Base-by-base conservation (phyloP, 305 asterid species). In the Fraxinus floribunda region DNA sequence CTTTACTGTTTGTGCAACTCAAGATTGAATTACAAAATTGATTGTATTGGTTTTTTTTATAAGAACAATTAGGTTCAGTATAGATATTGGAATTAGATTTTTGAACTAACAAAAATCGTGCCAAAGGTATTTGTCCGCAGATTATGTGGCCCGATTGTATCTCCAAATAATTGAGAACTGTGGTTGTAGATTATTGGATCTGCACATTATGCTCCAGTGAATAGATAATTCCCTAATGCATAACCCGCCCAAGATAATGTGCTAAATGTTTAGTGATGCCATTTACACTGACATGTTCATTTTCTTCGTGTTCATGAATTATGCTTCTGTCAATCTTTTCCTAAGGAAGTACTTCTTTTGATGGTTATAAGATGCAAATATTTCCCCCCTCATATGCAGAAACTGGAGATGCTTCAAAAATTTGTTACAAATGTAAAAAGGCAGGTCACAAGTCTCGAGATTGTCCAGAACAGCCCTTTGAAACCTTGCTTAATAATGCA, bases 351-450 rank as follows among this genome's bases (percentile, higher is more conserved):
- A 15, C 81, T 38, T 29, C 49, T 38, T 79, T 80, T 64, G 77
- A 44, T 62, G 68, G 57, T 68, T 26, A 70, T 79, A 5, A 10
- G 49, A 64, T 78, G 24, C 70, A 44, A 71, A 80, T 71, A 62
- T 77, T 35, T 20, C 83, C 62, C 24, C 39, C 32, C 75, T 78
- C 80, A 62, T 64, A 86, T 79, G 85, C 90, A 95, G 95, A 73
- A 46, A 85, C 91, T 81, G 87, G 90, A 36, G 94, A 93, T 84
- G 93, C 94, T 81, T 75, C 90, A 32, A 94, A 91, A 89, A 86
- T 95, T 85, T 95, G 99, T 86, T 95, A 93, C 87, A 95, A 91
- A 86, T 95, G 99, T 85, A 94, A 95, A 85, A 95, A 89, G 87
- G 87, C 78, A 1, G 99, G 99, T 79, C 99, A 95, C 84, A 84